Evolutionary conservation across 176 grass and related monocot genomes (phyloP).

Genomic region (Stipa capillata): DNA sequence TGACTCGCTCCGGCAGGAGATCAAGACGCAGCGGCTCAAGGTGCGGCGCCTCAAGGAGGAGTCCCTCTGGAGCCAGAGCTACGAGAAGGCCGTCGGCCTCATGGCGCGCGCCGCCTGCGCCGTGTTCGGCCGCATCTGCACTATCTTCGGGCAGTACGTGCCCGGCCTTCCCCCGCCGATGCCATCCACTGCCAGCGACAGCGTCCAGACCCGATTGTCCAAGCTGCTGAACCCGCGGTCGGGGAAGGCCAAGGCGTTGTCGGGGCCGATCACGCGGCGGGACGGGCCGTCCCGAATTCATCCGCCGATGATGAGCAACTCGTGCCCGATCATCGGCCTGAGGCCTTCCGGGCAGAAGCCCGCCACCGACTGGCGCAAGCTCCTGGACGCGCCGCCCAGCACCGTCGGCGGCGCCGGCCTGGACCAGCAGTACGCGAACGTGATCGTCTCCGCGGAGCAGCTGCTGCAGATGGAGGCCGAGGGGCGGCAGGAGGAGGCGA

Average conservation of each 20-base stretch:
- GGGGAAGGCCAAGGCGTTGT: constrained; percentile 36
- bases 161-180: constrained; percentile 27
- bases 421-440: constrained; percentile 71
- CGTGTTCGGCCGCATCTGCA: constrained; percentile 55
- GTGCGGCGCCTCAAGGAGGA: constrained; percentile 67
- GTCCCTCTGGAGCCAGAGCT: constrained; percentile 71
- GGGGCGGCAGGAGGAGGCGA: constrained; percentile 45
- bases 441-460: constrained; percentile 61
- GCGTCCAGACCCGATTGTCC: constrained; percentile 17
- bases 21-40: constrained; percentile 60
- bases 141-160: constrained; percentile 47
- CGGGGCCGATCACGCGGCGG: constrained; percentile 53
- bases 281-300: constrained; percentile 25
- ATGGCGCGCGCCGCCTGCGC: constrained; percentile 63
- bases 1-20: constrained; percentile 41
- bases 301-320: constrained; percentile 38
- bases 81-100: constrained; percentile 57
- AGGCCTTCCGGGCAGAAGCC: background rate
- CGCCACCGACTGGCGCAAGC: constrained; percentile 36
- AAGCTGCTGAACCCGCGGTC: constrained; percentile 34
- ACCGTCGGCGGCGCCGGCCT: constrained; percentile 68
- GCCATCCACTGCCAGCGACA: constrained; percentile 12
- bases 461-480: constrained; percentile 58
- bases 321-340: constrained; percentile 58
- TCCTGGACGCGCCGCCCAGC: constrained; percentile 37